Evolutionary conservation across 176 grass and related monocot genomes (phyloP).

Genomic region (barley (Hordeum vulgare)): DNA sequence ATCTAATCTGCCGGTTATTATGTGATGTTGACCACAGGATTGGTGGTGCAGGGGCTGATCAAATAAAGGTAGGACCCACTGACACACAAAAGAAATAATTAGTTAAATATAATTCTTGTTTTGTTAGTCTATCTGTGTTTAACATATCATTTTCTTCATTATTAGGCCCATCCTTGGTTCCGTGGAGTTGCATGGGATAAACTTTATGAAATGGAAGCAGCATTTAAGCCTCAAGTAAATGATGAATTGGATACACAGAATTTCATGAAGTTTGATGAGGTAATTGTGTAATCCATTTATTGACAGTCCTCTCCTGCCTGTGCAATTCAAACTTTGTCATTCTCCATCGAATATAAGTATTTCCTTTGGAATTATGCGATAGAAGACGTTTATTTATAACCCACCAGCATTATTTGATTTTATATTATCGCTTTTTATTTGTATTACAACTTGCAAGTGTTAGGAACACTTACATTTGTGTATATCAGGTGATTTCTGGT

Average conservation of each 20-base stretch:
- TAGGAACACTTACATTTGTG: not conserved
- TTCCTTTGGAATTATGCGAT: slow-evolving; percentile 5
- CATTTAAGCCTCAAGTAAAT: slow-evolving; percentile 93
- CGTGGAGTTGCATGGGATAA: slow-evolving; percentile 82
- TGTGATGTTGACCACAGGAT: slow-evolving; percentile 95
- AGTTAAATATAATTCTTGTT: not conserved
- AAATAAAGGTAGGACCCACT: slow-evolving; percentile 70
- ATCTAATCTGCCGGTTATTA: slow-evolving; percentile 90
- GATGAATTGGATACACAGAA: slow-evolving; percentile 95
- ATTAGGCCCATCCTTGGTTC: slow-evolving; percentile 94
- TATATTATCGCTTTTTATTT: slow-evolving; percentile 9
- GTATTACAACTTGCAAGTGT: not conserved
- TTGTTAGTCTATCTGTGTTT: not conserved
- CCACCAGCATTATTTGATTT: slow-evolving; percentile 7
- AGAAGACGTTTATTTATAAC: not conserved
- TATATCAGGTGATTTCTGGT: not conserved
- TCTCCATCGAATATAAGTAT: not conserved
- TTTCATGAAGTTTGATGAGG: slow-evolving; percentile 98
- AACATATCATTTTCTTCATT: slow-evolving; percentile 27
- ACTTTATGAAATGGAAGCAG: slow-evolving; percentile 95
- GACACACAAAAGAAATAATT: not conserved
- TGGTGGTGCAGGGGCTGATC: slow-evolving; percentile 74
- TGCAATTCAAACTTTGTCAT: not conserved
- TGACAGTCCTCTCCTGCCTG: not conserved
- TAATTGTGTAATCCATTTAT: slow-evolving; percentile 25